Conservation (phyloP, 1,139 yeast genomes). For the Taiozyma sp. region DNA sequence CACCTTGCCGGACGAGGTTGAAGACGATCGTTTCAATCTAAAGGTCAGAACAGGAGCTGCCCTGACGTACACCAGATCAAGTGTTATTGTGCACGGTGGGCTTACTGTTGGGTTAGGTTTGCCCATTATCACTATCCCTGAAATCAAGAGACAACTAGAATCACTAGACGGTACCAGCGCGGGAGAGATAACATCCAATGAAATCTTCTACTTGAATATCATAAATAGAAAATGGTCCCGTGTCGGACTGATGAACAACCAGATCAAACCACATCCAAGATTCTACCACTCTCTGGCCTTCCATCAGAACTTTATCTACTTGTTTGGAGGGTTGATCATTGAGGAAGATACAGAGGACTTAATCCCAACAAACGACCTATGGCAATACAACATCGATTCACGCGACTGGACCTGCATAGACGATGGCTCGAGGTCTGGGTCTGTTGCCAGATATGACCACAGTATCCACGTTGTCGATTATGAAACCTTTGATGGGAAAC, state of each 20-base stretch:
- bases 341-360: constrained; percentile 28
- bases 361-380: constrained; percentile 53
- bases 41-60: constrained; percentile 67
- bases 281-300: constrained; percentile 54
- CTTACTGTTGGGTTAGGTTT: constrained; percentile 52
- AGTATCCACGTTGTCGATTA: constrained; percentile 41
- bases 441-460: constrained; percentile 43
- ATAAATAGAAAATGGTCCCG: constrained; percentile 53
- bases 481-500: constrained; percentile 36
- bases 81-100: constrained; percentile 64
- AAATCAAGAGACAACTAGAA: constrained; percentile 17
- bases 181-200: constrained; percentile 37
- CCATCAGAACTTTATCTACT: constrained; percentile 42
- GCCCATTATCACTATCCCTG: constrained; percentile 30
- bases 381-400: constrained; percentile 54
- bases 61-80: constrained; percentile 48
- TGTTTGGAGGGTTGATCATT: constrained; percentile 57
- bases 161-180: constrained; percentile 1
- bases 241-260: constrained; percentile 22
- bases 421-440: constrained; percentile 32
- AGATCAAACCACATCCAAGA: constrained; percentile 44
- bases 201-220: constrained; percentile 50
- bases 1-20: constrained; percentile 24
- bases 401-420: constrained; percentile 47
- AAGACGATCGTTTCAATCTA: constrained; percentile 27